Conservation (phyloP, 2,329 filamentous ascomycete genomes). For the Ascochyta koolunga region DNA sequence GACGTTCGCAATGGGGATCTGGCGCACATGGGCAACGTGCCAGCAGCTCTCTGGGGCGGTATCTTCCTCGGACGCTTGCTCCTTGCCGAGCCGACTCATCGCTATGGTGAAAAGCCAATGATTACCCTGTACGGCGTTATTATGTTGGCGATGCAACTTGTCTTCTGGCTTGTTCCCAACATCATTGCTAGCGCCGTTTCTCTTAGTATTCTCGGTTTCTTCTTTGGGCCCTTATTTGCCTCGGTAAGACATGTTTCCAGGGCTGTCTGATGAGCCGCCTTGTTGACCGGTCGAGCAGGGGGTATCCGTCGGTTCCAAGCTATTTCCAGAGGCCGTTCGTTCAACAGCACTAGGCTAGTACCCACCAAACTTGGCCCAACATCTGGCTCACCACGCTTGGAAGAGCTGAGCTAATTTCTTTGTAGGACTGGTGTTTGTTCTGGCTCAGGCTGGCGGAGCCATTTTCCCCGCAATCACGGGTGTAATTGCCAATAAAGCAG, state of each 20-base stretch:
- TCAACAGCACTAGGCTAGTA: slow-evolving; percentile 57
- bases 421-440: slow-evolving; percentile 55
- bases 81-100: slow-evolving; percentile 64
- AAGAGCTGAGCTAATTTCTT: too few species aligned
- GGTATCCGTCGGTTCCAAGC: slow-evolving; percentile 60
- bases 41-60: slow-evolving; percentile 66
- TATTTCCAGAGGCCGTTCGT: slow-evolving; percentile 57
- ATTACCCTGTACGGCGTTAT: slow-evolving; percentile 60
- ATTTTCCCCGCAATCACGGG: slow-evolving; percentile 64
- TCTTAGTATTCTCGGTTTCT: slow-evolving; percentile 62
- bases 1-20: slow-evolving; percentile 64
- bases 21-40: slow-evolving; percentile 65
- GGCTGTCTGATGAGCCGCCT: too few species aligned
- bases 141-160: slow-evolving; percentile 52
- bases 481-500: slow-evolving; percentile 50
- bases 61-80: slow-evolving; percentile 62
- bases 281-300: slow-evolving; percentile 16
- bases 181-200: slow-evolving; percentile 57
- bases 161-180: slow-evolving; percentile 36
- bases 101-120: slow-evolving; percentile 65
- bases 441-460: slow-evolving; percentile 62
- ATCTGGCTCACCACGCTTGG: too few species aligned
- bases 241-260: slow-evolving; percentile 39
- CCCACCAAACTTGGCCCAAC: too few species aligned
- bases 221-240: slow-evolving; percentile 64